Evolutionary conservation across 2,329 filamentous ascomycete species (phyloP), one percentile per base, ranked within the genome.

Genomic region (Kalmusia sp.): DNA sequence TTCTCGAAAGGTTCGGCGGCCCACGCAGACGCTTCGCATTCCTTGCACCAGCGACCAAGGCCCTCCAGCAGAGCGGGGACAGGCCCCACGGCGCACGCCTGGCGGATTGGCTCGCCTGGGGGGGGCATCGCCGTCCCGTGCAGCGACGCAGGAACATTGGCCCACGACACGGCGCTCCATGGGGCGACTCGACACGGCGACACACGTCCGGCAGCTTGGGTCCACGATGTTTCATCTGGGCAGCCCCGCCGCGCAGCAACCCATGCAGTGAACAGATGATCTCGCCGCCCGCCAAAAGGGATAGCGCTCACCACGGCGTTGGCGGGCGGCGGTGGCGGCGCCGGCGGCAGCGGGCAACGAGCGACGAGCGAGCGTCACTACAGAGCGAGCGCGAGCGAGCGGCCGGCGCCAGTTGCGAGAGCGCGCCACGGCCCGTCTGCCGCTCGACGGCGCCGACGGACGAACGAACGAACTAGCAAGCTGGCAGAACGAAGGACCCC

Each of bases 141-240:
- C 70, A 70, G 67, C 69, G 64, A 75, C 68, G 72, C 72, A 75
- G 72, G 72, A 75, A 75, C 72, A 74, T 73, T 69, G 71, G 63
- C 68, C n/a, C 69, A 71, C 68, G 65, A 68, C 67, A 67, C 69
- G 62, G 61, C 66, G 61, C 67, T 71, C 64, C 52, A 69, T 58
- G 58, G 64, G 57, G 55, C 60, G 61, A 66, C 63, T 73, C 68
- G 67, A 72, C 70, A 74, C 70, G 59, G 67, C 70, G 72, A 65
- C 64, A 59, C 57, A 61, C 53, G 58, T 58, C 71, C 69, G 50
- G 49, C 58, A 46, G 58, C 56, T 54, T 62, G 71, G 71, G 65
- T 65, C 62, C 52, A 61, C 46, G 55, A 72, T 72, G 72, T 74
- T 74, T 74, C 70, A 75, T 74, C 68, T 72, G 63, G 58, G 64